A percentile compares a stretch with the other conserved stretches of the same genome.
Conservation (phyloP, 2,329 filamentous ascomycete species). For the Pyrenochaeta sp. region DNA sequence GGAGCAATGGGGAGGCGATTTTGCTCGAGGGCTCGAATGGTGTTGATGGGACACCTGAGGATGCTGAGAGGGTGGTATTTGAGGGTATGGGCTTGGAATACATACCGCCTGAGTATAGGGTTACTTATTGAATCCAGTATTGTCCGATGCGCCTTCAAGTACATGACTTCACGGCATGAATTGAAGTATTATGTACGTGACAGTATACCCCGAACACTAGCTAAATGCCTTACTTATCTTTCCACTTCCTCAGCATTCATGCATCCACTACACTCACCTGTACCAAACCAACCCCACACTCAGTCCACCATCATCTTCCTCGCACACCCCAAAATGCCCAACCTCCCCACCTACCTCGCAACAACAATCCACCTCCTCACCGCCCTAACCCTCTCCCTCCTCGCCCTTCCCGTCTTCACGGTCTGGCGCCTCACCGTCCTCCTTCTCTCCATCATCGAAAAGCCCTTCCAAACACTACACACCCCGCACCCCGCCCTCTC, state of each 20-base stretch:
- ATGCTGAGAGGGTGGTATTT: constrained; percentile 83
- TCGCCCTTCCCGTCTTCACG: constrained; percentile 6
- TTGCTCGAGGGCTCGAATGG: constrained; percentile 67
- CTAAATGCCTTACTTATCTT: background rate
- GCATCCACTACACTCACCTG: background rate
- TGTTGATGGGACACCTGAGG: constrained; percentile 65
- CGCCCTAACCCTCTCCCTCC: constrained; percentile 1
- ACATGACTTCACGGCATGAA: background rate
- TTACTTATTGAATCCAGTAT: constrained; percentile 50
- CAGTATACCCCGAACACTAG: no score
- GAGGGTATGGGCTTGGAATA: constrained; percentile 71
- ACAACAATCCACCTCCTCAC: background rate
- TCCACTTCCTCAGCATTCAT: background rate
- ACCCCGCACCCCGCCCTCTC: background rate
- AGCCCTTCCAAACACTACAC: background rate
- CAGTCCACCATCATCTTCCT: no score
- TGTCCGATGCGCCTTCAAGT: background rate
- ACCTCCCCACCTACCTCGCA: background rate
- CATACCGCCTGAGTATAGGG: constrained; percentile 54
- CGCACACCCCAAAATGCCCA: background rate
- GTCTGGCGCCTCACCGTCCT: constrained; percentile 6
- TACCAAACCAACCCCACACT: no score
- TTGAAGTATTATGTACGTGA: background rate
- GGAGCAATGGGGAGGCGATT: constrained; percentile 72
- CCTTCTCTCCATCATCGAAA: background rate